These are phyloP conservation scores for Parietaria judaica DNA, from an alignment of 306 rosid species.

Conservation along the genomic window DNA sequence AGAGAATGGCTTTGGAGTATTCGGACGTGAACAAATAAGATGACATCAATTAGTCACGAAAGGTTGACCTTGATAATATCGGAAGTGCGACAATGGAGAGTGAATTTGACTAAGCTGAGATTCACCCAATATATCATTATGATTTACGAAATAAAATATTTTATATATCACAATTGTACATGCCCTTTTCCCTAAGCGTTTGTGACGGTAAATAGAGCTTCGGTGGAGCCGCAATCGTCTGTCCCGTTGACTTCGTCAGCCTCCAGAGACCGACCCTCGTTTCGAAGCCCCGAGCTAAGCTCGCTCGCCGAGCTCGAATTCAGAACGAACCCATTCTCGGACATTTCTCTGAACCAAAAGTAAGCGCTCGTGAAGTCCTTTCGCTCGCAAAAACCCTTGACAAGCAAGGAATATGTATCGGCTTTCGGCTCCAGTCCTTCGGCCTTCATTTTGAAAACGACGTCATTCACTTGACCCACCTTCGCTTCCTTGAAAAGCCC, in stretches of 20 bases:
- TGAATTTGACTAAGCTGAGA: not conserved
- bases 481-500: slow-evolving; percentile 45
- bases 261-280: slow-evolving; percentile 51
- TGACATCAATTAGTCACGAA: not conserved
- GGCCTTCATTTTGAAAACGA: slow-evolving; percentile 64
- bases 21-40: not conserved
- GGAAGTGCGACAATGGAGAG: too few species aligned
- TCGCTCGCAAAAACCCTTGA: slow-evolving; percentile 58
- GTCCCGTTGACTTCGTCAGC: slow-evolving; percentile 40
- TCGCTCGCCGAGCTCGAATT: slow-evolving; percentile 25
- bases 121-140: not conserved
- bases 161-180: not conserved
- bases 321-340: slow-evolving; percentile 35
- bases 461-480: slow-evolving; percentile 38
- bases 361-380: slow-evolving; percentile 61
- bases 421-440: slow-evolving; percentile 54
- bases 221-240: slow-evolving; percentile 16
- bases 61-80: not conserved
- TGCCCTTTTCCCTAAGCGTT: slow-evolving; percentile 14
- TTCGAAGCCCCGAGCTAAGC: slow-evolving; percentile 55
- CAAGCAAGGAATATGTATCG: slow-evolving; percentile 62
- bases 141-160: not conserved
- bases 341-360: slow-evolving; percentile 65
- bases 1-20: not conserved
- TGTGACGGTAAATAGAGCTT: slow-evolving; percentile 16